Evolutionary conservation across 345 rosid genomes (phyloP).

Genomic region (Lenwebbia sp.): DNA sequence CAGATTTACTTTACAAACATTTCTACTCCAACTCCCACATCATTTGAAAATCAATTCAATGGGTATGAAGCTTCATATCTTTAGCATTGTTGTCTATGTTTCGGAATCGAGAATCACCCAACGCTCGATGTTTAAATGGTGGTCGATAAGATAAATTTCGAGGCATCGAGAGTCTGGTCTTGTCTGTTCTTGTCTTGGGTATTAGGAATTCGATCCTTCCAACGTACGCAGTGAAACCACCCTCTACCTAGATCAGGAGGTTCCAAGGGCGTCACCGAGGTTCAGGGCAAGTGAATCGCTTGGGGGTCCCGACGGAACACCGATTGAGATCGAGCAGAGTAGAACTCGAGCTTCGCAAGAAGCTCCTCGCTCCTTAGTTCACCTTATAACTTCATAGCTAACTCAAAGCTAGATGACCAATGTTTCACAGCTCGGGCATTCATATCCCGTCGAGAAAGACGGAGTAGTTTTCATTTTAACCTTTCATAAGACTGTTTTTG

Average conservation of each 20-base stretch:
- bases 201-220: not conserved
- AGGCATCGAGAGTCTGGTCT: not conserved
- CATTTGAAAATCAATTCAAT: not conserved
- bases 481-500: not conserved
- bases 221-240: not conserved
- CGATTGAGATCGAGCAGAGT: not conserved
- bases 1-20: not conserved
- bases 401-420: not conserved
- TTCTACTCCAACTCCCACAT: not conserved
- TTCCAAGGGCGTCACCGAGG: fast-evolving
- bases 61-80: not conserved
- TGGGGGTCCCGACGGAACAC: fast-evolving
- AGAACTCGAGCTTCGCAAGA: not conserved
- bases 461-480: not conserved
- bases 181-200: no score
- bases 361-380: not conserved
- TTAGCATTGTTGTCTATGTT: not conserved
- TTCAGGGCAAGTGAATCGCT: not conserved
- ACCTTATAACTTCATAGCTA: not conserved
- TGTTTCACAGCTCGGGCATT: not conserved
- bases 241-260: fast-evolving
- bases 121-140: not conserved
- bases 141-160: not conserved
- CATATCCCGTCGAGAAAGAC: not conserved
- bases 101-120: not conserved